phyloP scores from a whole-genome alignment of 225 moss, liverwort and hornwort genomes.

The Pseudisothecium myosuroides region DNA sequence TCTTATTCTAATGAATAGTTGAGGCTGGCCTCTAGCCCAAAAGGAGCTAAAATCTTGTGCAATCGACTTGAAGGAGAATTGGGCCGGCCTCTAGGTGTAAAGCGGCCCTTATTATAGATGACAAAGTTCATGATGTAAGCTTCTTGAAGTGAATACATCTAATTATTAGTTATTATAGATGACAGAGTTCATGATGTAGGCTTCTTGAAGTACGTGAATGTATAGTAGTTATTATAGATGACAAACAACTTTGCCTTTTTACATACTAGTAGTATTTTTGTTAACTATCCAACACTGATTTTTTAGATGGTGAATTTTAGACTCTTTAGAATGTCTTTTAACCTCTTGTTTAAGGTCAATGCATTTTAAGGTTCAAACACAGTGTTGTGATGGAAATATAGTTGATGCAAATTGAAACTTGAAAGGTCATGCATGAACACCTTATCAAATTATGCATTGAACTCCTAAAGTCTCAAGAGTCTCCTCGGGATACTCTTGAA shows the following conservation, averaged over 20 bases:
- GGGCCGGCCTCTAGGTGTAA: too few species aligned
- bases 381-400: background rate
- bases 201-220: background rate
- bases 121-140: too few species aligned
- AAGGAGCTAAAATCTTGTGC: too few species aligned
- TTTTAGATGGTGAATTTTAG: background rate
- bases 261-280: background rate
- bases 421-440: background rate
- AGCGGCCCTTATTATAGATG: too few species aligned
- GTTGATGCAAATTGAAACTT: background rate
- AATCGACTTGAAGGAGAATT: too few species aligned
- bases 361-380: background rate
- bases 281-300: background rate
- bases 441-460: too few species aligned
- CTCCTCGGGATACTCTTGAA: too few species aligned
- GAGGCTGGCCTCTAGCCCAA: too few species aligned
- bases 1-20: too few species aligned
- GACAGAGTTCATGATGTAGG: background rate
- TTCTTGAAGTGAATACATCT: background rate
- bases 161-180: background rate
- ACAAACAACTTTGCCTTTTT: background rate
- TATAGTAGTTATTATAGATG: background rate
- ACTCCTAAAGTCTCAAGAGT: too few species aligned
- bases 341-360: background rate
- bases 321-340: background rate